Percentiles rank a stretch among this genome's conserved stretches.
Conservation (phyloP, 2,329 filamentous ascomycete species). For the Fusarium secorum region DNA sequence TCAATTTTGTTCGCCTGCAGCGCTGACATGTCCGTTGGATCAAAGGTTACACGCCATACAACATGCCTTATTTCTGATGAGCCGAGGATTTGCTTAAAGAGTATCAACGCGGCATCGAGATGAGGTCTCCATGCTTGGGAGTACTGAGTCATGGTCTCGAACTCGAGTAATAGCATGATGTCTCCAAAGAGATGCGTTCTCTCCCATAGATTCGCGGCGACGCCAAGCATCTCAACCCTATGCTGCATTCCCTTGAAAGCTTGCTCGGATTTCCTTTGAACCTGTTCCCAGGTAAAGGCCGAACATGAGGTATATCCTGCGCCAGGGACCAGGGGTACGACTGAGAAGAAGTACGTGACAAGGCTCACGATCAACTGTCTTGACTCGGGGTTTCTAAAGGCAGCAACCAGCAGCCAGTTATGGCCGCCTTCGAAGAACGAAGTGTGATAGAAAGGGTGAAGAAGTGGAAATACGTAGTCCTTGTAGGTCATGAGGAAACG, state of each 20-base stretch:
- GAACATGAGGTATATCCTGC: background rate
- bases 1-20: background rate
- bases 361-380: conserved; percentile 57
- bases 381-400: conserved; percentile 57
- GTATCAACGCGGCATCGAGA: background rate
- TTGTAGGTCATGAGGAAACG: conserved; percentile 39
- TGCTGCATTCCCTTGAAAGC: conserved; percentile 2
- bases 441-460: conserved; percentile 64
- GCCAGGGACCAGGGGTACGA: background rate
- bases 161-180: background rate
- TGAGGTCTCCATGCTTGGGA: background rate
- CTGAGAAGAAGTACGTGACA: conserved; percentile 13
- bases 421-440: conserved; percentile 56
- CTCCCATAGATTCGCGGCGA: background rate
- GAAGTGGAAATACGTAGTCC: conserved; percentile 56
- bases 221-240: background rate
- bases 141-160: conserved; percentile 3
- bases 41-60: background rate
- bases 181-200: background rate
- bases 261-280: background rate
- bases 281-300: background rate
- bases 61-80: background rate
- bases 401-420: conserved; percentile 60
- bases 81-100: background rate
- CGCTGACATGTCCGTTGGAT: background rate